These are phyloP conservation scores for Hsuehochloa calcarea DNA, from an alignment of 176 grass and related monocot species.

Conservation along the genomic window DNA sequence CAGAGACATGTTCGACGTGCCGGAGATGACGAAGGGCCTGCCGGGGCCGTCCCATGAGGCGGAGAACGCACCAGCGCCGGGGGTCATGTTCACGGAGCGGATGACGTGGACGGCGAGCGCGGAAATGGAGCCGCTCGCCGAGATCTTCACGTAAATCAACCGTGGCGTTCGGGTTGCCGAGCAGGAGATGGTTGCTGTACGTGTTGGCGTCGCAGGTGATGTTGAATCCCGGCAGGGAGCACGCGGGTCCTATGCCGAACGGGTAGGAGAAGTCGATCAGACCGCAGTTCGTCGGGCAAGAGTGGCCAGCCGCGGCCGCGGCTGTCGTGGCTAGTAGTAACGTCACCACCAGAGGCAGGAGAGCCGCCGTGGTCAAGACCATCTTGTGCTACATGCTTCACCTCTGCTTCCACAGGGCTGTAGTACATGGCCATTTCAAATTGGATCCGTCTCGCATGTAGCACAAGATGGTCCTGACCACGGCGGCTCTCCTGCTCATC, in stretches of 20 bases:
- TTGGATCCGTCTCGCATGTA: too few relatives aligned
- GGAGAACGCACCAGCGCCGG: background rate
- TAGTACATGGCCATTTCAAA: background rate
- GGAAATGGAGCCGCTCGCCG: background rate
- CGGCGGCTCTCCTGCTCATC: too few relatives aligned
- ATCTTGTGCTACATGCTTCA: background rate
- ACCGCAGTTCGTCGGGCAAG: background rate
- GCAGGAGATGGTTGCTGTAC: background rate
- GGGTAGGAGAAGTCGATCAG: slow-evolving; percentile 9
- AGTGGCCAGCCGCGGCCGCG: background rate
- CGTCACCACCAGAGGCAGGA: background rate
- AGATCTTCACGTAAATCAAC: background rate
- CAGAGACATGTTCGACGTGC: background rate
- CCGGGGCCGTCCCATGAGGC: slow-evolving; percentile 3
- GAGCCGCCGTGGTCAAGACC: background rate
- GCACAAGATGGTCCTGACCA: too few relatives aligned
- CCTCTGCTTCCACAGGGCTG: background rate
- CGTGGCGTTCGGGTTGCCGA: slow-evolving; percentile 23
- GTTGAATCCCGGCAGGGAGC: slow-evolving; percentile 5
- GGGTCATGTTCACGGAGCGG: background rate
- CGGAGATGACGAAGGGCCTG: slow-evolving; percentile 2
- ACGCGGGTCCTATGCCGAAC: slow-evolving; percentile 5
- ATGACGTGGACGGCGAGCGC: background rate
- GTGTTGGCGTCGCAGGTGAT: slow-evolving; percentile 20
- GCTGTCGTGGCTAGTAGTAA: background rate